phyloP scores from a whole-genome alignment of 1,284 basidiomycete genomes.

The Anthracocystis panici-leucophaei region DNA sequence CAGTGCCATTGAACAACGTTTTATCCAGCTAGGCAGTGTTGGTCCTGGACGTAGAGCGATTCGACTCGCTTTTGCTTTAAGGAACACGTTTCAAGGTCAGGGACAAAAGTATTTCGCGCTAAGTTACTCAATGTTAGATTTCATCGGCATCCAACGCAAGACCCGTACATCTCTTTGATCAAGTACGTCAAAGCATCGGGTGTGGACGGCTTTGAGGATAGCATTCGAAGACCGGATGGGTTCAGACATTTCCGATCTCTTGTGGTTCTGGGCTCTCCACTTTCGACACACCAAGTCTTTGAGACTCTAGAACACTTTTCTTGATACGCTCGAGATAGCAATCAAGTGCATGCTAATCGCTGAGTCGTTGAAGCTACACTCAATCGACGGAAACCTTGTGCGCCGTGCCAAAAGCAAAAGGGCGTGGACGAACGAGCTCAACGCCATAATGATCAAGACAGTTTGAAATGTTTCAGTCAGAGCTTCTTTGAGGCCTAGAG shows the following conservation, averaged over 20 bases:
- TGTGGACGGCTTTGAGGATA: not conserved
- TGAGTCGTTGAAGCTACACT: too few species aligned
- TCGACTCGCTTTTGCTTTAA: not conserved
- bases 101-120: constrained; percentile 9
- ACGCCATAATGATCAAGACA: too few species aligned
- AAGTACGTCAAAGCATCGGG: constrained; percentile 4
- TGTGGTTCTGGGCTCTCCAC: not conserved
- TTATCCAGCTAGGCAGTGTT: not conserved
- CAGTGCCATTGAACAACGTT: not conserved
- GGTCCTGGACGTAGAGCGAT: not conserved
- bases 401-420: too few species aligned
- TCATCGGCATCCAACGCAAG: not conserved
- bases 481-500: too few species aligned
- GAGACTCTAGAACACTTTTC: not conserved
- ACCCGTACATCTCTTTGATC: not conserved
- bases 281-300: not conserved
- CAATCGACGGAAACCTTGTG: too few species aligned
- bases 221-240: not conserved
- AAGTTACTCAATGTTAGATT: not conserved
- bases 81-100: not conserved
- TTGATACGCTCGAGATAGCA: not conserved
- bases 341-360: too few species aligned
- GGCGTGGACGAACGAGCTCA: too few species aligned
- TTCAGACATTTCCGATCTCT: not conserved
- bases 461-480: too few species aligned